Percentiles rank a stretch among this genome's conserved stretches.
phyloP scores from a whole-genome alignment of 1,284 basidiomycete genomes.

The Austroboletus rostrupii region DNA sequence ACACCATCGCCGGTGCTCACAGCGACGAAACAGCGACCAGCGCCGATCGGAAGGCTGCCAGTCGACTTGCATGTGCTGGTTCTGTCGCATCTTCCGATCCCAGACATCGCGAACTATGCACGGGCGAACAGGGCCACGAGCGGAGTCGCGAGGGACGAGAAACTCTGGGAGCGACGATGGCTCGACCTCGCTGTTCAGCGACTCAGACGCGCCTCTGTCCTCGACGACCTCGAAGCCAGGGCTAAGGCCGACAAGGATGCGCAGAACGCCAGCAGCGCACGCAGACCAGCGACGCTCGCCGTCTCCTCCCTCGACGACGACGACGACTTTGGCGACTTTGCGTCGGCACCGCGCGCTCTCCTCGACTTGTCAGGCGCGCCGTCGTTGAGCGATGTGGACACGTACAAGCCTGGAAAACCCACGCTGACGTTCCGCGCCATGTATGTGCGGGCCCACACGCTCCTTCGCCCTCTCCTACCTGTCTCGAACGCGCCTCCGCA shows the following conservation, averaged over 20 bases:
- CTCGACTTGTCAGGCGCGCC: constrained; percentile 19
- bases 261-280: constrained; percentile 1
- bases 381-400: constrained; percentile 8
- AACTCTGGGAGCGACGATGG: constrained; percentile 74
- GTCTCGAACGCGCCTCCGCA: constrained; percentile 54
- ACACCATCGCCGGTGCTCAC: constrained; percentile 27
- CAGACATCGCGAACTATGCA: constrained; percentile 75
- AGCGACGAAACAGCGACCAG: constrained; percentile 23
- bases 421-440: constrained; percentile 41
- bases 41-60: constrained; percentile 69
- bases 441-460: constrained; percentile 62
- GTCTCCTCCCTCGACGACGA: constrained; percentile 71
- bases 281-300: constrained; percentile 50
- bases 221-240: constrained; percentile 58
- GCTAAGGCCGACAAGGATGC: constrained; percentile 17
- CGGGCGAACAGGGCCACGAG: constrained; percentile 63
- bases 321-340: constrained; percentile 93
- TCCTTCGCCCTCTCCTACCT: constrained; percentile 58
- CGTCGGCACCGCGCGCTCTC: constrained; percentile 37
- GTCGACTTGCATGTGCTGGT: constrained; percentile 72
- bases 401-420: constrained; percentile 21
- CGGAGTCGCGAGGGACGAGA: constrained; percentile 64
- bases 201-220: constrained; percentile 40
- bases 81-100: constrained; percentile 67
- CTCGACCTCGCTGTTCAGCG: constrained; percentile 47